Base-by-base conservation (phyloP, 345 rosid species). In the Lumnitzera littorea region DNA sequence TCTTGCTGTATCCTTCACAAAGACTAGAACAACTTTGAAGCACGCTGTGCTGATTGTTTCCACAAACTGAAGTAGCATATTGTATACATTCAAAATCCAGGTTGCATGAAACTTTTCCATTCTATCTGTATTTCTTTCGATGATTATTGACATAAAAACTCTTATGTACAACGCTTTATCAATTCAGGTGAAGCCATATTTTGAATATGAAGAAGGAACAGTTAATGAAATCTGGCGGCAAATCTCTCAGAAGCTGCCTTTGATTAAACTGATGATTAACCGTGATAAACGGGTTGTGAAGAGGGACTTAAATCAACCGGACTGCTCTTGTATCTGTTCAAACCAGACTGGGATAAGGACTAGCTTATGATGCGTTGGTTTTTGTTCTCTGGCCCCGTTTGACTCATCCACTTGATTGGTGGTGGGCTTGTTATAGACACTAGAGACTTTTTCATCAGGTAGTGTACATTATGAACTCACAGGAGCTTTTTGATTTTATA, bases 151-250 rank as follows among this genome's bases (percentile, higher is more conserved):
- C 11, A 36, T 5, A 46, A 6, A 27, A 15, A 24, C 47, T 27
- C 12, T 25, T 12, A 15, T 25, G 17, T 49, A 5, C 25, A 49
- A 12, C 16, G 41, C 41, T 15, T 27, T 16, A 60, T 57, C 60
- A 55, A 24, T 70, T 60, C 89, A 92, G 99, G 87, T 90, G 65
- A 82, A 68, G 69, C 76, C 80, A 27, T 94, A 81, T 62, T 94
- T 75, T 51, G 72, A 73, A 17, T 82, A 84, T 50, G 91, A 78
- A 27, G 72, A 82, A 60, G 99, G 99, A 78, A 76, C 96, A 51
- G 97, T 90, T 61, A 77, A 84, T 56, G 97, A 88, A 74, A 84
- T 90, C 53, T 94, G 99, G 99, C 89, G 83, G 24, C 83, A 88
- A 77, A 78, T 94, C 54, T 74, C 89, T 0, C 89, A 78, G 73